Conservation (phyloP, 345 rosid genomes). For the Citrus australasica region DNA sequence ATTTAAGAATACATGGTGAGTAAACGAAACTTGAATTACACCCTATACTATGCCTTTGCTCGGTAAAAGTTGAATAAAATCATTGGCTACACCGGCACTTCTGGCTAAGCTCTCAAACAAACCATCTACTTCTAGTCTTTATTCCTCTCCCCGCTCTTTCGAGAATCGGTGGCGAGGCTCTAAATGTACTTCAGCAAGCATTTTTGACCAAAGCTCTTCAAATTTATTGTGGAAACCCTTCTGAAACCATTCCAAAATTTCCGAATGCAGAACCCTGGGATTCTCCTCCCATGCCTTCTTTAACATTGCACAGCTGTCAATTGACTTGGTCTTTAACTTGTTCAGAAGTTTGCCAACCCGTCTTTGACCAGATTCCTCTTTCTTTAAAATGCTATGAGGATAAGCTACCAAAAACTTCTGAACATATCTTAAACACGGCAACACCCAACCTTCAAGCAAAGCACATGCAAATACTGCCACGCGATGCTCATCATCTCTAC, state of each 20-base stretch:
- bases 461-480: conserved; percentile 64
- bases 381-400: conserved; percentile 56
- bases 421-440: conserved; percentile 55
- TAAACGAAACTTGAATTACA: background rate
- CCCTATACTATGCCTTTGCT: background rate
- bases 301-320: conserved; percentile 46
- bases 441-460: conserved; percentile 72
- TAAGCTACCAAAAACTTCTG: conserved; percentile 47
- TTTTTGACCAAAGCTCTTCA: conserved; percentile 54
- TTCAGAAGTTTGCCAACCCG: conserved; percentile 61
- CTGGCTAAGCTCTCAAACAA: background rate
- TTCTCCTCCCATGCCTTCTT: conserved; percentile 53
- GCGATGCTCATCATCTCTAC: conserved; percentile 23
- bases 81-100: background rate
- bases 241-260: conserved; percentile 75
- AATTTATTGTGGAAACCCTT: conserved; percentile 42
- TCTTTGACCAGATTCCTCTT: conserved; percentile 52
- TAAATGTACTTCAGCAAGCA: conserved; percentile 47
- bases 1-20: background rate
- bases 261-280: conserved; percentile 39
- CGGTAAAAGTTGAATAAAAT: background rate
- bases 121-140: conserved; percentile 16
- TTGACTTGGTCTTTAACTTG: conserved; percentile 38
- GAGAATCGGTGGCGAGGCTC: conserved; percentile 33
- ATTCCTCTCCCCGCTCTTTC: conserved; percentile 21